Conservation (phyloP, 2,329 filamentous ascomycete species). For the Diaporthe capsici region DNA sequence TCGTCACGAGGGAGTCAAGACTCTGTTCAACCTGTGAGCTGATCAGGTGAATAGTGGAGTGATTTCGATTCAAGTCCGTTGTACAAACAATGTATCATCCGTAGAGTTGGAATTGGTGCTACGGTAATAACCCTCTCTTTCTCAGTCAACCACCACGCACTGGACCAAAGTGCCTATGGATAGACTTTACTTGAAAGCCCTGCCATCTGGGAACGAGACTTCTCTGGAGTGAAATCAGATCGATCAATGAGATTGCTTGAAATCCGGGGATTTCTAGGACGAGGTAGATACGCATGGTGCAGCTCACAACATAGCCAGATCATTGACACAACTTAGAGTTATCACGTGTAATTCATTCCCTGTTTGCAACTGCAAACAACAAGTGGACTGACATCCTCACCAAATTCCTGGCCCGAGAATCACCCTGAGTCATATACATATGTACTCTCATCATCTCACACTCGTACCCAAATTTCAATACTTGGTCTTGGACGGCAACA, state of each 20-base stretch:
- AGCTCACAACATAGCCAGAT: not conserved
- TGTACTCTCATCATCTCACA: no score
- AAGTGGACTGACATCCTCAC: not conserved
- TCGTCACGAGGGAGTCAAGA: not conserved
- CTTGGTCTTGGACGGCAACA: constrained; percentile 1
- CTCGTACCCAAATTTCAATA: constrained; percentile 38
- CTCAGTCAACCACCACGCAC: not conserved
- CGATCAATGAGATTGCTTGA: not conserved
- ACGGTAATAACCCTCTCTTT: not conserved
- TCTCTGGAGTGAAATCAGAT: not conserved
- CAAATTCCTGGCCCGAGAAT: not conserved
- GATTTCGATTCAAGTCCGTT: not conserved
- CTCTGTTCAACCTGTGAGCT: not conserved
- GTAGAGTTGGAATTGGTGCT: not conserved
- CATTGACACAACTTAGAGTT: not conserved
- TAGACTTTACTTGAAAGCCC: not conserved
- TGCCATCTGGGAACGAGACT: no score
- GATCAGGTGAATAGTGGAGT: not conserved
- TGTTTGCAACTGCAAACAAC: not conserved
- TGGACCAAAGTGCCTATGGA: not conserved
- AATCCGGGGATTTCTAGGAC: fast-evolving
- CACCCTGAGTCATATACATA: not conserved
- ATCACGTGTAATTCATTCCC: not conserved
- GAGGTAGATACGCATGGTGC: not conserved
- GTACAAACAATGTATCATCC: not conserved